Evolutionary conservation across 108 stramenopile genomes (phyloP).

Genomic region (Nitzschia palea): DNA sequence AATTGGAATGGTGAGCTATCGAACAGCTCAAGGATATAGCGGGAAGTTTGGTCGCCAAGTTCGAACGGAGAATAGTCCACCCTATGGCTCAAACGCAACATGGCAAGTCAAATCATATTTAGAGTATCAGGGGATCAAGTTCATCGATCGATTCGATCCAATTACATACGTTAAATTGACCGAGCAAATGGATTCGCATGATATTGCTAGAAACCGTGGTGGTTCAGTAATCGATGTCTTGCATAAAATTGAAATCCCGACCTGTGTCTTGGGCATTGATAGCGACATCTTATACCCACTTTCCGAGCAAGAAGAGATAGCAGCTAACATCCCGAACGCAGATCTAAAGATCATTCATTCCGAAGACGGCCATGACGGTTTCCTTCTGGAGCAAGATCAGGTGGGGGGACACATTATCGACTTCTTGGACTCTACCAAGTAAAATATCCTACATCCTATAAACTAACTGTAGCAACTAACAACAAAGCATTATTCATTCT

Average conservation of each 20-base stretch:
- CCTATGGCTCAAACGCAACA: slow-evolving; percentile 57
- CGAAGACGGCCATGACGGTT: slow-evolving; percentile 91
- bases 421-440: slow-evolving; percentile 48
- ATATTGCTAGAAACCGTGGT: slow-evolving; percentile 72
- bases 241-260: slow-evolving; percentile 66
- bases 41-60: slow-evolving; percentile 79
- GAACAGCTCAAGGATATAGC: slow-evolving; percentile 80
- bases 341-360: slow-evolving; percentile 79
- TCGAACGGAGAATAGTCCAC: slow-evolving; percentile 33
- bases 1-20: slow-evolving; percentile 92
- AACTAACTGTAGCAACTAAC: too few species aligned
- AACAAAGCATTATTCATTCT: too few species aligned
- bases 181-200: slow-evolving; percentile 93
- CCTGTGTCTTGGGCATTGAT: slow-evolving; percentile 87
- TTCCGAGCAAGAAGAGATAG: slow-evolving; percentile 85
- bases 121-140: slow-evolving; percentile 91
- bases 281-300: slow-evolving; percentile 89
- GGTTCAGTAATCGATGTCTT: slow-evolving; percentile 62
- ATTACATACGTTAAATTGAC: slow-evolving; percentile 92
- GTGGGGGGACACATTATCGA: slow-evolving; percentile 72
- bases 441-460: background rate
- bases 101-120: slow-evolving; percentile 91
- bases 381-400: slow-evolving; percentile 93
- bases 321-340: slow-evolving; percentile 57
- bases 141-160: slow-evolving; percentile 88